Evolutionary conservation across 148 eudicot species (phyloP), one percentile per base, ranked within the genome.

Genomic region (Silene uniflora): DNA sequence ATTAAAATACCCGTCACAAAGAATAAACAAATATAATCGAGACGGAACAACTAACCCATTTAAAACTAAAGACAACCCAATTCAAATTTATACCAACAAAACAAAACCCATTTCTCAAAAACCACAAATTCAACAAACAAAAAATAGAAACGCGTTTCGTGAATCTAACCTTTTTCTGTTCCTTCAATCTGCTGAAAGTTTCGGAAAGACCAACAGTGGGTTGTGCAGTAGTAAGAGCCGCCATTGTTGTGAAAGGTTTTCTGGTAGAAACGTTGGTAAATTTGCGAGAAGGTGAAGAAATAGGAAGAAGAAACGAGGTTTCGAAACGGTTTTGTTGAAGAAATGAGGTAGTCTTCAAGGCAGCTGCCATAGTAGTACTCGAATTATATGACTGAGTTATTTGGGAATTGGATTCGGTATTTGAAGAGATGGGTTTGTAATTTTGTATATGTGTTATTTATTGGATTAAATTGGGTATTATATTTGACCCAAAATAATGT

Each of bases 111-210:
- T 0, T 73, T 35, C 29, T 49, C 35, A 25, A 42, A 39, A 73
- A 67, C 39, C 12, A 73, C 62, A 0, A 70, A 76, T 12, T 0
- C 2, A 12, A 47, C 60, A 2, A 52, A 52, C n/a, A n/a, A 24
- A 62, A 69, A 70, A 42, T 7, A 8, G 18, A 47, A n/a, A 24
- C 42, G 42, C 35, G 12, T 44, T 46, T 77, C 8, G 11, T 10
- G 52, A 67, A 46, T 29, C 73, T 72, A 75, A 93, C 98, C 75
- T 89, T 90, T 56, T 92, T 91, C 58, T 88, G 82, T 24, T 86
- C 68, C 69, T 74, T 90, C 79, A 93, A 78, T 62, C 74, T 85
- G 35, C 86, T 72, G 86, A 93, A 91, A 35, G 98, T 93, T 73
- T 93, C 86, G 0, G 93, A 88, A 22, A 93, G 77, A 17, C 93